These are phyloP conservation scores for Delphinella strobiligena DNA, from an alignment of 2,329 filamentous ascomycete species.

Conservation along the genomic window DNA sequence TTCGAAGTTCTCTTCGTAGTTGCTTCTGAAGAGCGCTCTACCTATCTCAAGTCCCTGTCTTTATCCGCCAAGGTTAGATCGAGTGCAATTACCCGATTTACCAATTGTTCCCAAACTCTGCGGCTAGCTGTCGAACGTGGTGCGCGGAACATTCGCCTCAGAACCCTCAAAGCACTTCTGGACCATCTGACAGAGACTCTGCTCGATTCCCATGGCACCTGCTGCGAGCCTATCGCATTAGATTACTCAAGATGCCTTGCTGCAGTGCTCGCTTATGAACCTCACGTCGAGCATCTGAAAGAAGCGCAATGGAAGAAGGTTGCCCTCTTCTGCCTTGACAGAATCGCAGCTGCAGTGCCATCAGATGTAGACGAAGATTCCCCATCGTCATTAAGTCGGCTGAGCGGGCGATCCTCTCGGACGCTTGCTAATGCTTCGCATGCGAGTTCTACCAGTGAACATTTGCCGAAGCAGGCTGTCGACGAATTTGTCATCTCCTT, in stretches of 20 bases:
- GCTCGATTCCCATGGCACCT: constrained; percentile 46
- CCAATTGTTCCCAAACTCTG: constrained; percentile 57
- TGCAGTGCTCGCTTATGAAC: constrained; percentile 56
- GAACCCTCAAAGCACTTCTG: constrained; percentile 66
- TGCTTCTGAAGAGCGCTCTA: constrained; percentile 54
- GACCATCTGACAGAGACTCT: constrained; percentile 72
- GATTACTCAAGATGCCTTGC: constrained; percentile 70
- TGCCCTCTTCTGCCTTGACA: constrained; percentile 57
- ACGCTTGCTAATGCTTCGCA: constrained; percentile 14
- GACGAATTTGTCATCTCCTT: constrained; percentile 20
- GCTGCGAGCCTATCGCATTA: constrained; percentile 57
- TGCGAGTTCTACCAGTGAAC: constrained; percentile 3
- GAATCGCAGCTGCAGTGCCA: constrained; percentile 30
- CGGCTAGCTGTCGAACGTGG: constrained; percentile 61
- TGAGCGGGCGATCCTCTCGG: constrained; percentile 16
- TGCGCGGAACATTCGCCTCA: constrained; percentile 54
- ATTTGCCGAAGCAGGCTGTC: constrained; percentile 12
- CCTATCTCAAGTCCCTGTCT: constrained; percentile 36
- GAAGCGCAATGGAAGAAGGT: constrained; percentile 55
- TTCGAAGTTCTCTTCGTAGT: constrained; percentile 70
- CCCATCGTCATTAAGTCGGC: constrained; percentile 9
- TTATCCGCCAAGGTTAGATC: constrained; percentile 11
- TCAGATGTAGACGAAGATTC: not conserved
- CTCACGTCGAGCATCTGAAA: constrained; percentile 70
- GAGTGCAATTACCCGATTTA: constrained; percentile 41